phyloP scores from a whole-genome alignment of 805 yeast species.

The Cyberlindnera meyerae region DNA sequence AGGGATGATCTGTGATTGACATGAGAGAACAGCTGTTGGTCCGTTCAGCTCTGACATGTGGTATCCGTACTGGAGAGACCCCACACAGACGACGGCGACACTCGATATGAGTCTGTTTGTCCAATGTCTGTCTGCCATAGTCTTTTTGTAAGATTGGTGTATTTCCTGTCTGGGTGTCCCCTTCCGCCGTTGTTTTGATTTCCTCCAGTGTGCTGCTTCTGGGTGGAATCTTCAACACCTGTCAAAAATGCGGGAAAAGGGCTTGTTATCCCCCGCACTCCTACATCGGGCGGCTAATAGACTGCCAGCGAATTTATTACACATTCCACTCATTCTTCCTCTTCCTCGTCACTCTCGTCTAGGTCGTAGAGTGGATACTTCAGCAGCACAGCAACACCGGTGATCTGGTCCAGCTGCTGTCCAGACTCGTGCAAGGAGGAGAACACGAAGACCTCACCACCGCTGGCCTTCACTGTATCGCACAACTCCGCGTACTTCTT shows the following conservation, averaged over 20 bases:
- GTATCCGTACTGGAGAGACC: constrained; percentile 86
- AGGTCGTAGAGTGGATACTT: constrained; percentile 80
- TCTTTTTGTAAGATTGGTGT: too few species aligned
- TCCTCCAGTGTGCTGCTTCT: too few species aligned
- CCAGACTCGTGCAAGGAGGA: constrained; percentile 88
- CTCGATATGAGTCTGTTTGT: constrained; percentile 34
- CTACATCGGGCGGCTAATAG: too few species aligned
- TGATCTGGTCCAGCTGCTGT: constrained; percentile 78
- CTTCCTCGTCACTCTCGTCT: constrained; percentile 53
- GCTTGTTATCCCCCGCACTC: too few species aligned
- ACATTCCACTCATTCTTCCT: constrained; percentile 15
- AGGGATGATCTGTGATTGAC: constrained; percentile 32
- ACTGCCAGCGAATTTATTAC: background rate
- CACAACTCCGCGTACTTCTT: constrained; percentile 62
- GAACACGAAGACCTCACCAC: constrained; percentile 75
- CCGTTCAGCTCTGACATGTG: constrained; percentile 95
- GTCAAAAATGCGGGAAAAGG: too few species aligned
- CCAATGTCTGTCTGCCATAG: constrained; percentile 14
- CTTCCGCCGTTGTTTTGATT: too few species aligned
- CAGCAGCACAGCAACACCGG: constrained; percentile 86
- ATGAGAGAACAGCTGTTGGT: constrained; percentile 68
- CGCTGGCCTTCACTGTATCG: constrained; percentile 62
- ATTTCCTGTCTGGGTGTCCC: too few species aligned
- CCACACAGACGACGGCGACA: constrained; percentile 60
- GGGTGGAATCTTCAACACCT: too few species aligned